phyloP scores from a whole-genome alignment of 2,329 filamentous ascomycete species.

The Epichloe sylvatica region DNA sequence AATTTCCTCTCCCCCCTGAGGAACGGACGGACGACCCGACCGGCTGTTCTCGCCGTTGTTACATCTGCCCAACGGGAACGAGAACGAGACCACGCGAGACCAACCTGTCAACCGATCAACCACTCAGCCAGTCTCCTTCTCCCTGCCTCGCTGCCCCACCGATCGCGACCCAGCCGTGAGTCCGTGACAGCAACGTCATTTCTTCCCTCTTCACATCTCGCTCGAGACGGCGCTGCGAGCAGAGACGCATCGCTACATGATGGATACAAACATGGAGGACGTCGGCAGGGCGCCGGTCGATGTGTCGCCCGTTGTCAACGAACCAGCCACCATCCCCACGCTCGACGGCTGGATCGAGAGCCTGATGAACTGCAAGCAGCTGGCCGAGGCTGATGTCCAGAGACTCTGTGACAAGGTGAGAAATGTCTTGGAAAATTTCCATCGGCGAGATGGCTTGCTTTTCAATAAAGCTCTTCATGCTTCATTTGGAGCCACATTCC shows the following conservation, averaged over 20 bases:
- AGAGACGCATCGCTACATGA: slow-evolving; percentile 23
- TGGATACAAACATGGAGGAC: slow-evolving; percentile 99
- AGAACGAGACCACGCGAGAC: neutral
- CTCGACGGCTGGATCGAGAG: slow-evolving; percentile 97
- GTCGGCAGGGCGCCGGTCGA: slow-evolving; percentile 75
- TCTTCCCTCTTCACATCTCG: slow-evolving; percentile 10
- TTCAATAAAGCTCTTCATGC: neutral
- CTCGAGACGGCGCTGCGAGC: slow-evolving; percentile 9
- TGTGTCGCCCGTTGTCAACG: slow-evolving; percentile 55
- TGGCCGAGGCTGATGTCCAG: slow-evolving; percentile 87
- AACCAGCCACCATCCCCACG: slow-evolving; percentile 81
- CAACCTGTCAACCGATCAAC: too few species aligned
- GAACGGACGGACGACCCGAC: neutral
- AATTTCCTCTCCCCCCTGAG: neutral
- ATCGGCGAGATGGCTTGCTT: neutral
- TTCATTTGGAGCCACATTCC: neutral
- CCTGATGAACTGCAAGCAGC: slow-evolving; percentile 97
- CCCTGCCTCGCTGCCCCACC: slow-evolving; percentile 8
- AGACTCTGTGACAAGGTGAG: slow-evolving; percentile 91
- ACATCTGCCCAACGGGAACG: neutral
- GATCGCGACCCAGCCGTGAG: slow-evolving; percentile 7
- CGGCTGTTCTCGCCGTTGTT: neutral
- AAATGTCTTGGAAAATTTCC: neutral
- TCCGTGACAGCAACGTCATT: slow-evolving; percentile 18
- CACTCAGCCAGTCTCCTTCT: neutral